Conservation (phyloP, 805 yeast species). For the Wickerhamiella cacticola region DNA sequence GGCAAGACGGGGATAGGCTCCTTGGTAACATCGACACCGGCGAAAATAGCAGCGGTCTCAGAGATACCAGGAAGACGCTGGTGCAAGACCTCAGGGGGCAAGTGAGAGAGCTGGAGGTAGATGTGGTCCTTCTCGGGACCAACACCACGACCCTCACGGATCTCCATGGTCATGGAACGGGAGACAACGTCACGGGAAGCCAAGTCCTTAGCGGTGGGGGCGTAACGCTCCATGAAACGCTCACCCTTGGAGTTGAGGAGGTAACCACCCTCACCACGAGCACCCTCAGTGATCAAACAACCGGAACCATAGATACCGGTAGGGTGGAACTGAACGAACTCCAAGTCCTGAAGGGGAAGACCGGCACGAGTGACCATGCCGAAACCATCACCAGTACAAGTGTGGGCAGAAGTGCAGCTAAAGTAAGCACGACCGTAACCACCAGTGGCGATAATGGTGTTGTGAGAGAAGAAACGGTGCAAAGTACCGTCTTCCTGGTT, state of each 20-base stretch:
- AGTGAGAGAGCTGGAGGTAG: constrained; percentile 82
- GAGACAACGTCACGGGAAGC: constrained; percentile 98
- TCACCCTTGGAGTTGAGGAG: constrained; percentile 94
- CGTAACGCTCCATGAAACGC: constrained; percentile 98
- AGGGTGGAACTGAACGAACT: constrained; percentile 97
- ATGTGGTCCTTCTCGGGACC: constrained; percentile 95
- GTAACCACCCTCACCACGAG: constrained; percentile 99
- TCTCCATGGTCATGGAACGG: constrained; percentile 96
- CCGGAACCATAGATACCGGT: constrained; percentile 99
- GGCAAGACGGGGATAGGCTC: constrained; percentile 98
- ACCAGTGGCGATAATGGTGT: constrained; percentile 95
- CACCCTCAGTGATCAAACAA: constrained; percentile 97
- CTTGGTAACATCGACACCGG: constrained; percentile 98
- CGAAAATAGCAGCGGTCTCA: constrained; percentile 94
- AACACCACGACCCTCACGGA: constrained; percentile 98
- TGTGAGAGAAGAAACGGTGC: constrained; percentile 95
- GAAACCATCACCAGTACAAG: constrained; percentile 98
- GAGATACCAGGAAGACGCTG: constrained; percentile 99
- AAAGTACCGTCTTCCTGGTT: constrained; percentile 98
- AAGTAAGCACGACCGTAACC: constrained; percentile 98
- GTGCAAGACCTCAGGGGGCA: constrained; percentile 81
- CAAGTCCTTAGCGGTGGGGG: constrained; percentile 96
- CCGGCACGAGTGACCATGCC: constrained; percentile 99
- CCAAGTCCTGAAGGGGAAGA: constrained; percentile 92
- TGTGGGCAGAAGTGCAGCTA: constrained; percentile 98